Evolutionary conservation across 192 early-diverging fungal species (phyloP).

Genomic region (Umbelopsis sp.): DNA sequence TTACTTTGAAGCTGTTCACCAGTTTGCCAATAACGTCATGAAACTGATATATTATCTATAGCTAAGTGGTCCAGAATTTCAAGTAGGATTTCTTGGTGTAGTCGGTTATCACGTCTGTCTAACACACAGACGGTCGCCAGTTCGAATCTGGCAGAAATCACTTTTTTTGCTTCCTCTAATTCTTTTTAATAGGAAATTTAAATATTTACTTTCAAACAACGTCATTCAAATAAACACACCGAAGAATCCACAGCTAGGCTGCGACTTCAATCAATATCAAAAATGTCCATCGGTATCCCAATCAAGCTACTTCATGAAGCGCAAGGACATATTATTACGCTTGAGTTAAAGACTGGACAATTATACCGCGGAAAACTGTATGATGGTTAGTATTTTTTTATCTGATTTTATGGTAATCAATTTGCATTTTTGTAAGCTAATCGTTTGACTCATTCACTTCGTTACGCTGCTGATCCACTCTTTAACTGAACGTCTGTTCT

Average conservation of each 20-base stretch:
- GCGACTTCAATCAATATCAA: conserved; percentile 13
- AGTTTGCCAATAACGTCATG: too few relatives aligned
- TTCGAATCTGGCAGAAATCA: conserved; percentile 50
- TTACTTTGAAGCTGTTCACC: too few relatives aligned
- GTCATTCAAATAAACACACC: not conserved
- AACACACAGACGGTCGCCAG: conserved; percentile 54
- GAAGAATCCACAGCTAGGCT: not conserved
- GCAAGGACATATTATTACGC: conserved; percentile 93
- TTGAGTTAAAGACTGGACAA: conserved; percentile 94
- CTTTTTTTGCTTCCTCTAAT: conserved; percentile 23
- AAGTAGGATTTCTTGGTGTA: conserved; percentile 42
- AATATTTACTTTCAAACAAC: not conserved
- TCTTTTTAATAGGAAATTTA: conserved; percentile 17
- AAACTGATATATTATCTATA: not conserved
- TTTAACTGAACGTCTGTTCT: not conserved
- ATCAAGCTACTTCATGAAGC: conserved; percentile 97
- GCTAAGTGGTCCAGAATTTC: not conserved
- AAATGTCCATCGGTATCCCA: conserved; percentile 90
- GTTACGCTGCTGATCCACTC: not conserved
- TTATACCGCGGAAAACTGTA: conserved; percentile 93
- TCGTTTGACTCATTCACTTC: not conserved
- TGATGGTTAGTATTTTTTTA: conserved; percentile 58
- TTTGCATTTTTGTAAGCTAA: not conserved
- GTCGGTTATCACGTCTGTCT: conserved; percentile 42
- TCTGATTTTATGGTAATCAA: not conserved